A percentile compares a stretch with the other conserved stretches of the same genome.
Evolutionary conservation across 345 rosid species (phyloP).

Genomic region (Lumnitzera racemosa): DNA sequence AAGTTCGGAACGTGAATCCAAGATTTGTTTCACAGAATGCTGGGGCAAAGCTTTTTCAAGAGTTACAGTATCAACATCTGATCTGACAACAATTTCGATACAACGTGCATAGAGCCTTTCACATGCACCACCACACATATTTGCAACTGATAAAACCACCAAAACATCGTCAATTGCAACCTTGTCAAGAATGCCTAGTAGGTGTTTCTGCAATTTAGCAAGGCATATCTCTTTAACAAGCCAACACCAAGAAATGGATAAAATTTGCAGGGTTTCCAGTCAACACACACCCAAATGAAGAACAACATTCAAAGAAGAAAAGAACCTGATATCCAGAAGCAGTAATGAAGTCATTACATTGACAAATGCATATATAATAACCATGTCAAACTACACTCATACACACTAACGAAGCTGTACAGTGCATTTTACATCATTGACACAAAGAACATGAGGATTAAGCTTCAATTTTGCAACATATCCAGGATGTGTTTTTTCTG

Average conservation of each 20-base stretch:
- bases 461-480: too few relatives aligned
- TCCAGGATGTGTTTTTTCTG: too few relatives aligned
- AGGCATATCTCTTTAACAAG: background rate
- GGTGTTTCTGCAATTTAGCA: conserved; percentile 47
- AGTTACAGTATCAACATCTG: conserved; percentile 46
- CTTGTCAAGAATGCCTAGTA: conserved; percentile 57
- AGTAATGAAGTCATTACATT: too few relatives aligned
- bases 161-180: conserved; percentile 51
- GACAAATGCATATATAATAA: too few relatives aligned
- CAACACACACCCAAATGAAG: background rate
- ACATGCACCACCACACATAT: conserved; percentile 45
- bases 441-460: too few relatives aligned
- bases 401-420: too few relatives aligned
- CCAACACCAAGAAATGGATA: background rate
- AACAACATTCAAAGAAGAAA: too few relatives aligned
- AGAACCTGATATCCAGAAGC: too few relatives aligned
- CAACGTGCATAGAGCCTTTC: conserved; percentile 43
- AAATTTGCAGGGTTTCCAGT: background rate
- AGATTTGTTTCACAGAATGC: conserved; percentile 38
- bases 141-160: conserved; percentile 48
- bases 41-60: conserved; percentile 63
- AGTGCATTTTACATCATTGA: too few relatives aligned
- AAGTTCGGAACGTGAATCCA: conserved; percentile 29
- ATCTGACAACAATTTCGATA: conserved; percentile 42
- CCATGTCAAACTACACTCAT: too few relatives aligned